Percentiles rank a stretch among this genome's conserved stretches.
Conservation (phyloP, 768 basidiomycete genomes). For the Lyophyllum atratum region DNA sequence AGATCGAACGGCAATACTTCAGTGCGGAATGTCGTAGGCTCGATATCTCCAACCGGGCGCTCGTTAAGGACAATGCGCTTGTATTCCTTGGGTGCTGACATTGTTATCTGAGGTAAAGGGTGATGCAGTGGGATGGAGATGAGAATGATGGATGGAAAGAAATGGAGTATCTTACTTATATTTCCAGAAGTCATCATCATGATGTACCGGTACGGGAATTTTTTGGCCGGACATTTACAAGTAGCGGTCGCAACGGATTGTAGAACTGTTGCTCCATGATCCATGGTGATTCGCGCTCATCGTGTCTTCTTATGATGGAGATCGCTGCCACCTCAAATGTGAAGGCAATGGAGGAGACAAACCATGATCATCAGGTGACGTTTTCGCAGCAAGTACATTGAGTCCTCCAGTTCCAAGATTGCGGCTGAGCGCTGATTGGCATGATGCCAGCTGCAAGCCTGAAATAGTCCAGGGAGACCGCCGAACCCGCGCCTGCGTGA, state of each 20-base stretch:
- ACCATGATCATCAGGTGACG: no score
- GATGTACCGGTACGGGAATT: slow-evolving; percentile 5
- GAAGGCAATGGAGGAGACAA: no score
- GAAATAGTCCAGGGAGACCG: no score
- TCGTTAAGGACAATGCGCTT: slow-evolving; percentile 76
- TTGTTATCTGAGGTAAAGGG: background rate
- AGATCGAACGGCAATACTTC: slow-evolving; percentile 57
- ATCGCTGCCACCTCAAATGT: no score
- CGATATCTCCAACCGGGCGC: slow-evolving; percentile 69
- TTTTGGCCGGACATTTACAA: background rate
- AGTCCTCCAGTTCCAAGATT: no score
- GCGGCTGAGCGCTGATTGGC: no score
- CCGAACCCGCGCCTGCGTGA: no score
- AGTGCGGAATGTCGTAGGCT: slow-evolving; percentile 71
- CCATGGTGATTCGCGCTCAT: background rate
- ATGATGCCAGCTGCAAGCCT: no score
- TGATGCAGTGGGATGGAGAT: background rate
- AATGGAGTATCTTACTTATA: background rate
- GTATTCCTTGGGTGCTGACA: slow-evolving; percentile 34
- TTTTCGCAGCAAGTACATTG: no score
- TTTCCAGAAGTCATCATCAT: background rate
- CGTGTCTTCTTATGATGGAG: background rate
- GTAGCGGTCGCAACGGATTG: background rate
- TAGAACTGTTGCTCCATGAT: background rate
- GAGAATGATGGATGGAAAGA: background rate